phyloP scores from a whole-genome alignment of 2,329 filamentous ascomycete species.

The Nothophaeocryptopus gaeumannii region DNA sequence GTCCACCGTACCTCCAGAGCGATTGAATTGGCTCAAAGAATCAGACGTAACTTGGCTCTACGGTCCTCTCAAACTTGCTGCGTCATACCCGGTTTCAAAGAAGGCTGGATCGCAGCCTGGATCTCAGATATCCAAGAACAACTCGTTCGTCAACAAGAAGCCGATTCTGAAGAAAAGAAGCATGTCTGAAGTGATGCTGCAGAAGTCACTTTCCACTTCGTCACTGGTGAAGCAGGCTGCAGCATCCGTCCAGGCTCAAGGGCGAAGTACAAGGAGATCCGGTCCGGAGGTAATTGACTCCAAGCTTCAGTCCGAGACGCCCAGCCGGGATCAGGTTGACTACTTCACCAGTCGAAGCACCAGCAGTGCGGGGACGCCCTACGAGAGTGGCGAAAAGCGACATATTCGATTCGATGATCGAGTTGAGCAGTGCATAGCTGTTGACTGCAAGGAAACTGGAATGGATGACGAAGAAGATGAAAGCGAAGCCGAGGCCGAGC shows the following conservation, averaged over 20 bases:
- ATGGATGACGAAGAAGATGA: constrained; percentile 58
- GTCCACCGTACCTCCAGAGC: constrained; percentile 84
- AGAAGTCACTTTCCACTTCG: constrained; percentile 80
- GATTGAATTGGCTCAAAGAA: constrained; percentile 95
- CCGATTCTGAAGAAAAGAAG: constrained; percentile 95
- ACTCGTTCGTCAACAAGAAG: constrained; percentile 75
- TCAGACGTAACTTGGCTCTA: constrained; percentile 98
- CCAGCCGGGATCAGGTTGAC: constrained; percentile 62
- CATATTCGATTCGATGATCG: constrained; percentile 97
- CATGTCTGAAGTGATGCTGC: constrained; percentile 92
- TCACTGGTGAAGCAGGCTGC: constrained; percentile 87
- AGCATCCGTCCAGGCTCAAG: constrained; percentile 80
- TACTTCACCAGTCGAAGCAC: constrained; percentile 60
- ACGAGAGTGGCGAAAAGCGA: constrained; percentile 60
- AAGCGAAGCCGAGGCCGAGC: constrained; percentile 37
- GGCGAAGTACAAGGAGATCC: constrained; percentile 45
- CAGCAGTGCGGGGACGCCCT: constrained; percentile 66
- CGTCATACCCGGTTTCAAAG: constrained; percentile 51
- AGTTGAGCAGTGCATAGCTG: constrained; percentile 91
- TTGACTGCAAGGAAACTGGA: constrained; percentile 79
- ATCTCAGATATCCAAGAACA: constrained; percentile 58
- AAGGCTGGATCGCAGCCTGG: constrained; percentile 48
- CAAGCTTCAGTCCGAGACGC: constrained; percentile 58
- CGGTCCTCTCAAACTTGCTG: constrained; percentile 78
- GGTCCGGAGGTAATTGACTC: constrained; percentile 66